Percentiles rank a stretch among this genome's conserved stretches.
phyloP scores from a whole-genome alignment of 768 basidiomycete genomes.

The Termitomyces sp. region DNA sequence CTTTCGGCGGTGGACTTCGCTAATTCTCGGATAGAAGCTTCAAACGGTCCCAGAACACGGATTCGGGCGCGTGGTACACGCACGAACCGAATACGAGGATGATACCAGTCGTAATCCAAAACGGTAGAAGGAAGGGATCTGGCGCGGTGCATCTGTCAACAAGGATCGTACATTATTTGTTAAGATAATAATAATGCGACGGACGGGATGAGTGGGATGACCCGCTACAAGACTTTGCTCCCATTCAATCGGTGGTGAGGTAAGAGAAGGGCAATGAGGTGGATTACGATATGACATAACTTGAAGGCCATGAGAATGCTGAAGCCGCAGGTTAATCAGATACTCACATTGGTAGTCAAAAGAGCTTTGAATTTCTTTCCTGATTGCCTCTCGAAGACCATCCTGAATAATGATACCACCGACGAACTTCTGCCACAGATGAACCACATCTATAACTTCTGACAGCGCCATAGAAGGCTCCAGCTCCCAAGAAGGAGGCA shows the following conservation, averaged over 20 bases:
- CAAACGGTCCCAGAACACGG: slow-evolving; percentile 42
- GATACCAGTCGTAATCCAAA: slow-evolving; percentile 50
- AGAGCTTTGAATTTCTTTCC: slow-evolving; percentile 42
- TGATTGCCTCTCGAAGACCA: slow-evolving; percentile 30
- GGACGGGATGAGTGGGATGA: slow-evolving; percentile 58
- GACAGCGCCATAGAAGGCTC: slow-evolving; percentile 22
- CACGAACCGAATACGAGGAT: slow-evolving; percentile 47
- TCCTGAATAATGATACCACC: slow-evolving; percentile 30
- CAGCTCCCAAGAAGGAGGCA: slow-evolving; percentile 38
- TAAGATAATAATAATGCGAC: slow-evolving; percentile 10
- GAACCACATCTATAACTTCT: slow-evolving; percentile 30
- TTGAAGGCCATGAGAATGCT: slow-evolving; percentile 15
- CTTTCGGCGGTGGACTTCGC: slow-evolving; percentile 29
- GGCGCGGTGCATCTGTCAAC: slow-evolving; percentile 52
- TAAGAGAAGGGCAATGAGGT: slow-evolving; percentile 37
- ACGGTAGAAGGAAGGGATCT: slow-evolving; percentile 34
- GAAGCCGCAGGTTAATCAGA: background rate
- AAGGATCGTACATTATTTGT: background rate
- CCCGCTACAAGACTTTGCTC: slow-evolving; percentile 58
- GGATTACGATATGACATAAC: slow-evolving; percentile 38
- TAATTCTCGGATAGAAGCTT: slow-evolving; percentile 29
- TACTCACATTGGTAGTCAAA: slow-evolving; percentile 41
- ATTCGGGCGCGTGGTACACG: slow-evolving; percentile 35
- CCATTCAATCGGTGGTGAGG: slow-evolving; percentile 46
- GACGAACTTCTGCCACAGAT: slow-evolving; percentile 43